These are phyloP conservation scores for Pythium myriotylum DNA, from an alignment of 352 stramenopile species.

Conservation along the genomic window DNA sequence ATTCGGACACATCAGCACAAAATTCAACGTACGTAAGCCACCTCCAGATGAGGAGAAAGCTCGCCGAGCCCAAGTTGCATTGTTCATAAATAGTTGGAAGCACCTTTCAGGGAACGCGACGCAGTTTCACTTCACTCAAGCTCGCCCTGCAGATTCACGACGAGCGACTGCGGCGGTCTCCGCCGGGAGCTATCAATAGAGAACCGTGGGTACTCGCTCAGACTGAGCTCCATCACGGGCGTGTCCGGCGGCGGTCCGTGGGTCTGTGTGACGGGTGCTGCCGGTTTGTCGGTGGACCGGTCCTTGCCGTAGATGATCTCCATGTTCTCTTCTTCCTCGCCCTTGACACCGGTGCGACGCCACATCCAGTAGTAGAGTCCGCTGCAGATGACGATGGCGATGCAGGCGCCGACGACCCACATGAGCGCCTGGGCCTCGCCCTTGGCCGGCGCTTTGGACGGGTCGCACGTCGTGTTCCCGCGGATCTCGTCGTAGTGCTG, in stretches of 20 bases:
- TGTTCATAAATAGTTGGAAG: too few relatives aligned
- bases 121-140: neutral
- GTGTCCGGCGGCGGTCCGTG: neutral
- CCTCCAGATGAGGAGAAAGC: too few relatives aligned
- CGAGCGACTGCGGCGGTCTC: neutral
- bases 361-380: slow-evolving; percentile 18
- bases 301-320: slow-evolving; percentile 3
- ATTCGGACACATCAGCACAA: too few relatives aligned
- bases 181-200: slow-evolving; percentile 3
- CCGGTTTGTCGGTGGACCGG: neutral
- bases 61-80: too few relatives aligned
- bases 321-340: neutral
- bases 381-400: slow-evolving; percentile 2
- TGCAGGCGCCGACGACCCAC: slow-evolving; percentile 6
- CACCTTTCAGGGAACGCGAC: too few relatives aligned
- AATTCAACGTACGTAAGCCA: too few relatives aligned
- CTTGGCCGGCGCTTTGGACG: slow-evolving; percentile 11
- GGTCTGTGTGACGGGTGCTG: neutral
- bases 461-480: neutral
- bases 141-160: neutral
- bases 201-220: slow-evolving; percentile 3
- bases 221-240: slow-evolving; percentile 16
- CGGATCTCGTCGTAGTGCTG: neutral
- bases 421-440: neutral
- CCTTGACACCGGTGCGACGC: slow-evolving; percentile 7